Evolutionary conservation across 1,284 basidiomycete species (phyloP).

Genomic region (Heterobasidion occidentale): DNA sequence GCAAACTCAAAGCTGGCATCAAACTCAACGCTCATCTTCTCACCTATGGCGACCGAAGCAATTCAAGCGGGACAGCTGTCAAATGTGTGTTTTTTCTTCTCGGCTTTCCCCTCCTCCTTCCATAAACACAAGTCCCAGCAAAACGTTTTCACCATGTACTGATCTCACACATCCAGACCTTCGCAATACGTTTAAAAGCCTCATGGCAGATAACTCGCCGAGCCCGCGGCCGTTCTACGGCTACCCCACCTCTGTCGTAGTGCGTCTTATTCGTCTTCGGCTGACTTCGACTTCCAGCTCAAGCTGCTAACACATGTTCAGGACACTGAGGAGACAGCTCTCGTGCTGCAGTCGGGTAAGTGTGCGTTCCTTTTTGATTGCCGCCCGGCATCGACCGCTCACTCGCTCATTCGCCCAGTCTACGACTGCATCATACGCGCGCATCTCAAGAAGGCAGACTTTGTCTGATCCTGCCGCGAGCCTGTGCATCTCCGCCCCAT

Average conservation of each 20-base stretch:
- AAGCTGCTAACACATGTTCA: neutral
- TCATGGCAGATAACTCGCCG: constrained; percentile 24
- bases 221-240: constrained; percentile 58
- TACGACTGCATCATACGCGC: neutral
- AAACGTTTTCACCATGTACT: neutral
- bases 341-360: neutral
- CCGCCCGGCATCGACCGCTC: neutral
- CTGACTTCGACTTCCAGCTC: neutral
- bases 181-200: constrained; percentile 32
- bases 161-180: constrained; percentile 21
- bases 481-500: neutral
- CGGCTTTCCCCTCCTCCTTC: neutral
- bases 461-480: neutral
- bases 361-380: neutral
- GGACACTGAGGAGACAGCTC: neutral
- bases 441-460: neutral
- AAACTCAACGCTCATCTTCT: constrained; percentile 49
- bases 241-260: constrained; percentile 68
- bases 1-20: constrained; percentile 55
- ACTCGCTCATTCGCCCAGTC: neutral
- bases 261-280: neutral
- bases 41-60: constrained; percentile 26
- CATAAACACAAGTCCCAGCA: neutral
- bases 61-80: constrained; percentile 25
- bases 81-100: constrained; percentile 21